Conservation (phyloP, 176 grass and related monocot genomes). For the Coix lacrymajobi region DNA sequence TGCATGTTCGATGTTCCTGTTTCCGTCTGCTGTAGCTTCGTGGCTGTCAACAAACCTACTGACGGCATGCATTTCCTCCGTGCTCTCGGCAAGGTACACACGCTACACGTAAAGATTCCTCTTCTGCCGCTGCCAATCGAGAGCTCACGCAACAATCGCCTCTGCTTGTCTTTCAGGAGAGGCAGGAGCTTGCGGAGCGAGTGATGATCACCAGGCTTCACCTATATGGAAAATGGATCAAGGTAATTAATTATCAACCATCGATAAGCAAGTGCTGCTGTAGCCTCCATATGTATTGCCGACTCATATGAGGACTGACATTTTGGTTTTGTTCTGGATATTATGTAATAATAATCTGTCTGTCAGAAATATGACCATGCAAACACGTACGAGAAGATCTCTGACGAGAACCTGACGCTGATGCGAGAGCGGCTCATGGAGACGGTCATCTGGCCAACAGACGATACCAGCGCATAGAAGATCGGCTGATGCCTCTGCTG, state of each 20-base stretch:
- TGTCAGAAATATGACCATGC: constrained; percentile 49
- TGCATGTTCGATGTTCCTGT: background rate
- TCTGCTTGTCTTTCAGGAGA: constrained; percentile 40
- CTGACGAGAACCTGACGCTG: constrained; percentile 43
- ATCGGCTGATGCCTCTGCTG: constrained; percentile 29
- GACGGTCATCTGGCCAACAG: constrained; percentile 71
- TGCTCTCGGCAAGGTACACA: constrained; percentile 55
- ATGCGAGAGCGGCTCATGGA: constrained; percentile 71
- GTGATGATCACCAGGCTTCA: constrained; percentile 91
- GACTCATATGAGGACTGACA: background rate
- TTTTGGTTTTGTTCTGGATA: background rate
- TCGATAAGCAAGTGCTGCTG: background rate
- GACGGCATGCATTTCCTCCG: constrained; percentile 80
- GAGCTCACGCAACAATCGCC: background rate
- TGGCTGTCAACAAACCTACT: constrained; percentile 68
- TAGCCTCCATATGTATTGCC: too few relatives aligned
- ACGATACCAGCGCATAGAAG: constrained; percentile 62
- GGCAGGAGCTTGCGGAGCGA: constrained; percentile 81
- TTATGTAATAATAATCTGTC: background rate
- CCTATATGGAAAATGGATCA: constrained; percentile 84
- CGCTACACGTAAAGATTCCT: background rate
- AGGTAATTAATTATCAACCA: constrained; percentile 13
- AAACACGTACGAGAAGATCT: constrained; percentile 47
- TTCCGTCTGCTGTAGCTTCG: constrained; percentile 42
- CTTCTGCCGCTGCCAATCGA: background rate